Base-by-base conservation (phyloP, 495 filamentous ascomycete species). In the Penicillium robsamsonii region DNA sequence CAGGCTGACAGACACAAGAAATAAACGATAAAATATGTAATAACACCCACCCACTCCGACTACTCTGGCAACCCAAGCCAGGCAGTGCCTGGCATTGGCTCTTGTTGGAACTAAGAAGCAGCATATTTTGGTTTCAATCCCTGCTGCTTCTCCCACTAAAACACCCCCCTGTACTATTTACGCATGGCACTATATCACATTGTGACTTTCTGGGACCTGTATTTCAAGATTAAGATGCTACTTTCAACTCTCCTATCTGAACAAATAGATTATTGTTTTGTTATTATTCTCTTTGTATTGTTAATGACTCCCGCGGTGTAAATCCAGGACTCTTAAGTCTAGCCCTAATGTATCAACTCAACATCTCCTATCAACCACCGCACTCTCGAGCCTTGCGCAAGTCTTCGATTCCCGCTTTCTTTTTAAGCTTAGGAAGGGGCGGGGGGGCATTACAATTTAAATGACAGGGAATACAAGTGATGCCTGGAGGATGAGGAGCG, bases 1-100 rank as follows among this genome's bases (percentile, higher is more conserved):
- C 82, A 88, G 66, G 86, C 85, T 56, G 87, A 86, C 57, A 86
- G 87, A 71, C 81, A 86, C 62, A 88, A 87, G 75, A 83, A 83
- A 75, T 86, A 74, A 75, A 62, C 55, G 52, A 60, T 52, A 52
- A 41, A 53, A 35, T 55, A 27, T 62, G 59, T 65, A 69, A 66
- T 67, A 49, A 52, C 53, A 48, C 48, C 40, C 18, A 17, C 7
- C 42, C 46, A 22, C 29, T 43, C 46, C 46, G 45, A 51, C 38
- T 47, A 40, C 53, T 24, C 42, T 31, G 15, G 29, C 25, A 31
- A 48, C 12, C 40, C 43, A 45, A 35, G 45, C 31, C 45, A 46
- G 55, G 50, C 61, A 37, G 61, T 29, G 56, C 55, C 61, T 59
- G 51, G 50, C 20, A 30, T 35, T 35, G 37, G 52, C 24, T 7